Conservation (phyloP, 805 yeast species). For the Komagataella mondaviorum region DNA sequence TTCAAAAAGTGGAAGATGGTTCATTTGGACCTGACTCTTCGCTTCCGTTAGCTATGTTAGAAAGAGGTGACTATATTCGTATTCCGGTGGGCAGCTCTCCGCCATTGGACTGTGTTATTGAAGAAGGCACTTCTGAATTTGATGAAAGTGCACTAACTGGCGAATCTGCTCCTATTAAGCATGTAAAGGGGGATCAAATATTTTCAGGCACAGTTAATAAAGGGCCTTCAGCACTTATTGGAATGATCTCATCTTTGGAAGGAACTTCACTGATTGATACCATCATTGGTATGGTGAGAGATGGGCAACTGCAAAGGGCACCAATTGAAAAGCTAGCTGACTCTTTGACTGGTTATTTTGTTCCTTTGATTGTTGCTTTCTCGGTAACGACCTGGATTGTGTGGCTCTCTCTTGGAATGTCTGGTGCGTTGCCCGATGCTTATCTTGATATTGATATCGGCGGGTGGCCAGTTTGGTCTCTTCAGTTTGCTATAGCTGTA, state of each 20-base stretch:
- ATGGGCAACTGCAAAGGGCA: conserved; percentile 60
- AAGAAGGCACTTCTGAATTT: conserved; percentile 32
- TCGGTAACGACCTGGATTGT: conserved; percentile 56
- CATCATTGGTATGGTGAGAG: conserved; percentile 55
- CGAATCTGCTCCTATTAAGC: conserved; percentile 46
- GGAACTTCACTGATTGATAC: conserved; percentile 59
- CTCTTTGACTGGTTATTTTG: conserved; percentile 54
- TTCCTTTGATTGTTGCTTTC: conserved; percentile 48
- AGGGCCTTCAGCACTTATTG: conserved; percentile 40
- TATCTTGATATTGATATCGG: conserved; percentile 56
- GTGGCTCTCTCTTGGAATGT: conserved; percentile 48
- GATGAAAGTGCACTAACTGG: conserved; percentile 55
- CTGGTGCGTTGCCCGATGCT: conserved; percentile 35
- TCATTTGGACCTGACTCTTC: conserved; percentile 15
- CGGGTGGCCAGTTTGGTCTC: conserved; percentile 69
- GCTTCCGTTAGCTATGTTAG: conserved; percentile 30
- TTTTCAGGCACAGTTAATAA: conserved; percentile 62
- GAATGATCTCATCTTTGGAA: conserved; percentile 41
- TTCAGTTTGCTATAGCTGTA: conserved; percentile 66
- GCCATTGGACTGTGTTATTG: conserved; percentile 40
- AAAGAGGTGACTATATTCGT: conserved; percentile 34
- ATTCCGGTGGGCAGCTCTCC: conserved; percentile 46
- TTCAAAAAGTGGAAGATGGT: conserved; percentile 12
- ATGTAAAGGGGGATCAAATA: conserved; percentile 46
- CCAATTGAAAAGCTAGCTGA: conserved; percentile 67